Evolutionary conservation across 257 asterid species (phyloP).

Genomic region (Nicotiana tabacum): DNA sequence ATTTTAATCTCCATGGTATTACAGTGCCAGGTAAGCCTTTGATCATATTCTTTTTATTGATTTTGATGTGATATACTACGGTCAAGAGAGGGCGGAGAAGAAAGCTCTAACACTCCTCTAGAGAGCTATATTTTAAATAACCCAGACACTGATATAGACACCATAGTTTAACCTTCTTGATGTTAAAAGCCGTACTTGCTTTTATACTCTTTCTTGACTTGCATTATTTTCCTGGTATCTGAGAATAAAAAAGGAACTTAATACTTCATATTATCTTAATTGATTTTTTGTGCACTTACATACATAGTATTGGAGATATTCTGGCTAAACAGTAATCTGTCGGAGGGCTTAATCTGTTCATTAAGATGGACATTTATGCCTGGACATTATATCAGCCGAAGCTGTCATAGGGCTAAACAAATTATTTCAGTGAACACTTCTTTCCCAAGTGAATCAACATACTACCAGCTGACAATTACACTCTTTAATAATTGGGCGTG

Average conservation of each 20-base stretch:
- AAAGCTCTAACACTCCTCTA: neutral
- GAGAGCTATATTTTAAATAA: neutral
- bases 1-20: conserved; percentile 90
- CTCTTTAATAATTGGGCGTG: neutral
- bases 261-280: neutral
- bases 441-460: neutral
- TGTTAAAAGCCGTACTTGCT: neutral
- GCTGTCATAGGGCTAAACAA: neutral
- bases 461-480: neutral
- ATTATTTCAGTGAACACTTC: neutral
- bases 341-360: neutral
- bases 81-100: neutral
- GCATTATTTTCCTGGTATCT: neutral
- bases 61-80: neutral
- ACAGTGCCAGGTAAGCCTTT: conserved; percentile 77
- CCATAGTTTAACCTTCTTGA: neutral
- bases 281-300: neutral
- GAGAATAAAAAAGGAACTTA: neutral
- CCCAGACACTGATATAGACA: neutral
- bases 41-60: neutral
- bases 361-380: neutral
- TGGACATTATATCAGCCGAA: neutral
- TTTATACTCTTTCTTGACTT: neutral
- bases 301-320: neutral
- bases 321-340: neutral